These are phyloP conservation scores for Coemansia sp. DNA, from an alignment of 192 early-diverging fungal species.

Conservation along the genomic window DNA sequence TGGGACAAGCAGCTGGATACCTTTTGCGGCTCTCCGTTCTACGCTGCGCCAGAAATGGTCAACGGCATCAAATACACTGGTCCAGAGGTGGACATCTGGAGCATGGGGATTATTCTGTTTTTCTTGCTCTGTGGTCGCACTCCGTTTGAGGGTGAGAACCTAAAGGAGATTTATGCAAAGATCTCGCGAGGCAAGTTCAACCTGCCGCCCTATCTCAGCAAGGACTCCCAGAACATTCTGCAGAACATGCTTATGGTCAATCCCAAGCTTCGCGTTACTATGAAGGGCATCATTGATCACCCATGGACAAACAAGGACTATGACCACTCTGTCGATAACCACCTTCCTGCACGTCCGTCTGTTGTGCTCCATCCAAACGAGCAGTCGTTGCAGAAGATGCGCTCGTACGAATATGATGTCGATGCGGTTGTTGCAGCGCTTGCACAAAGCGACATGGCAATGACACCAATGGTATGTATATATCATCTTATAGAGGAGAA, in stretches of 20 bases:
- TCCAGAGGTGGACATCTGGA: slow-evolving; percentile 90
- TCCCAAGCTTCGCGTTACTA: slow-evolving; percentile 64
- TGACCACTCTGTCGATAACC: slow-evolving; percentile 60
- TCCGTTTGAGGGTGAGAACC: slow-evolving; percentile 83
- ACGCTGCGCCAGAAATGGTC: slow-evolving; percentile 84
- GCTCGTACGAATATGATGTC: slow-evolving; percentile 37
- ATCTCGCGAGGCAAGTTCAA: slow-evolving; percentile 69
- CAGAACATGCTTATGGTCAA: slow-evolving; percentile 71
- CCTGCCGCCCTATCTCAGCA: slow-evolving; percentile 59
- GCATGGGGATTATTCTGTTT: slow-evolving; percentile 81
- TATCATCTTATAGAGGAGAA: slow-evolving; percentile 52
- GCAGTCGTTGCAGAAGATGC: slow-evolving; percentile 48
- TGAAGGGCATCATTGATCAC: slow-evolving; percentile 69
- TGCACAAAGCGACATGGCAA: slow-evolving; percentile 39
- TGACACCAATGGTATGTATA: slow-evolving; percentile 48
- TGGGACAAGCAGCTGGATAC: slow-evolving; percentile 56
- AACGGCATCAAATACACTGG: slow-evolving; percentile 78
- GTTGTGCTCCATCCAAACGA: slow-evolving; percentile 50
- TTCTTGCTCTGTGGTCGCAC: slow-evolving; percentile 82
- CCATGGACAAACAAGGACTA: slow-evolving; percentile 78
- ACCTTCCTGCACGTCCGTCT: slow-evolving; percentile 61
- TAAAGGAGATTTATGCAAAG: slow-evolving; percentile 82
- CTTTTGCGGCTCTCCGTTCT: slow-evolving; percentile 70
- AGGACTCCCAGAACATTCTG: slow-evolving; percentile 63
- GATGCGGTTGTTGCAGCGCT: slow-evolving; percentile 35